These are phyloP conservation scores for Sextonia rubra DNA, from an alignment of 164 flowering plant genomes.

Conservation along the genomic window DNA sequence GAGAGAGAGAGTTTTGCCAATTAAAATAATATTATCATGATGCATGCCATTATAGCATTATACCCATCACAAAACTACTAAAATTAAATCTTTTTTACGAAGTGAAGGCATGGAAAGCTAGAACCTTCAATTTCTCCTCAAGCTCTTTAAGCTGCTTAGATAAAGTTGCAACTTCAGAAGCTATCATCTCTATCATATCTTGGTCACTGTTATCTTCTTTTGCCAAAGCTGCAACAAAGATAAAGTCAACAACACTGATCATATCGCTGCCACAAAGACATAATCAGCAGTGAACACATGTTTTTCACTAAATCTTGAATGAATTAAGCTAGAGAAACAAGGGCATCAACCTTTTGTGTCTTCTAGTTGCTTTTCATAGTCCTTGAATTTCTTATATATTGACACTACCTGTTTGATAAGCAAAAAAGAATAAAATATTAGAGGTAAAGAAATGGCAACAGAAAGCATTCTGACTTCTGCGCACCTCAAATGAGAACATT, in stretches of 20 bases:
- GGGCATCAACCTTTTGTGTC: constrained; percentile 67
- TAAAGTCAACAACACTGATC: constrained; percentile 1
- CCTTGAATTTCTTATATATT: constrained; percentile 62
- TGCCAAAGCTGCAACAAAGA: constrained; percentile 52
- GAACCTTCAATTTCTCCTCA: constrained; percentile 86
- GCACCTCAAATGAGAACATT: not conserved
- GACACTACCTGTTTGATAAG: constrained; percentile 58
- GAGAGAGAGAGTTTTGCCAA: too few species aligned
- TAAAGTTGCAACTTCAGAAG: constrained; percentile 58
- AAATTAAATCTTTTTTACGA: not conserved
- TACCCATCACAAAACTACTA: not conserved
- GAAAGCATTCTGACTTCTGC: not conserved
- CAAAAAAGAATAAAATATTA: constrained; percentile 3
- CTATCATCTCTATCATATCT: constrained; percentile 95
- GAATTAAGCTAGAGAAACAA: not conserved
- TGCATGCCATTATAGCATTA: not conserved
- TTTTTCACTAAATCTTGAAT: not conserved
- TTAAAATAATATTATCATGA: not conserved
- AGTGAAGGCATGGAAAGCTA: not conserved
- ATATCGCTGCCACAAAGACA: not conserved
- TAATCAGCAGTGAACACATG: too few species aligned
- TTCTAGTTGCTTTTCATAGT: constrained; percentile 80
- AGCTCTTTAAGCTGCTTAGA: constrained; percentile 57
- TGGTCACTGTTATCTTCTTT: constrained; percentile 72
- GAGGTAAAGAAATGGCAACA: not conserved